Percentiles rank a stretch among this genome's conserved stretches.
Evolutionary conservation across 768 basidiomycete genomes (phyloP).

Genomic region (Tricholoma furcatifolium): DNA sequence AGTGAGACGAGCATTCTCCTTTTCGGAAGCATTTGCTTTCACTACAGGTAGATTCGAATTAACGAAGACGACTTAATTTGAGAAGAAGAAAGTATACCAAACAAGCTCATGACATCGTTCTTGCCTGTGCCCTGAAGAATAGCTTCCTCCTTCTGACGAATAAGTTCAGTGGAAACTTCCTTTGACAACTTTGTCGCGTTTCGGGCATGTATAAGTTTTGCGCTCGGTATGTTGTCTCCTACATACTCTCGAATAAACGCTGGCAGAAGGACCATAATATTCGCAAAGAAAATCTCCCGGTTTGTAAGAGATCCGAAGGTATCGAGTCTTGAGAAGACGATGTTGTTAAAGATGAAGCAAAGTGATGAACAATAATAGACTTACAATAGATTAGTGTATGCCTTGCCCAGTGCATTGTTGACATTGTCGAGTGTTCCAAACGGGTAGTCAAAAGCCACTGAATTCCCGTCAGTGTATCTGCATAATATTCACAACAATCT

Average conservation of each 20-base stretch:
- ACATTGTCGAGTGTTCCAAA: slow-evolving; percentile 39
- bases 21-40: slow-evolving; percentile 52
- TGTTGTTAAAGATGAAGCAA: neutral
- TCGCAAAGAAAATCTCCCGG: slow-evolving; percentile 30
- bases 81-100: slow-evolving; percentile 28
- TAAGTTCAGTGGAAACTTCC: slow-evolving; percentile 32
- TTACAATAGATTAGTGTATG: slow-evolving; percentile 38
- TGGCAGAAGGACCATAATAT: slow-evolving; percentile 28
- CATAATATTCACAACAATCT: neutral
- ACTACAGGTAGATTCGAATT: slow-evolving; percentile 27
- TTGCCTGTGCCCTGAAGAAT: slow-evolving; percentile 29
- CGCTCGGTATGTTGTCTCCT: slow-evolving; percentile 26
- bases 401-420: slow-evolving; percentile 35
- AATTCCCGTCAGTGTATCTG: neutral
- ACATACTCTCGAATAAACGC: slow-evolving; percentile 30
- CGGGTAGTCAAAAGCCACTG: slow-evolving; percentile 50
- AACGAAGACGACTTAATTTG: neutral
- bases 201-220: slow-evolving; percentile 29
- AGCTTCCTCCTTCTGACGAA: slow-evolving; percentile 33
- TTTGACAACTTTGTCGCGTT: slow-evolving; percentile 29
- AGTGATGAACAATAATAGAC: slow-evolving; percentile 10
- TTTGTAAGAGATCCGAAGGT: slow-evolving; percentile 29
- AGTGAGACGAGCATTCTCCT: slow-evolving; percentile 39
- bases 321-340: slow-evolving; percentile 20
- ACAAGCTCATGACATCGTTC: slow-evolving; percentile 38